phyloP scores from a whole-genome alignment of 2,329 filamentous ascomycete species.

The Daldinia sp. region DNA sequence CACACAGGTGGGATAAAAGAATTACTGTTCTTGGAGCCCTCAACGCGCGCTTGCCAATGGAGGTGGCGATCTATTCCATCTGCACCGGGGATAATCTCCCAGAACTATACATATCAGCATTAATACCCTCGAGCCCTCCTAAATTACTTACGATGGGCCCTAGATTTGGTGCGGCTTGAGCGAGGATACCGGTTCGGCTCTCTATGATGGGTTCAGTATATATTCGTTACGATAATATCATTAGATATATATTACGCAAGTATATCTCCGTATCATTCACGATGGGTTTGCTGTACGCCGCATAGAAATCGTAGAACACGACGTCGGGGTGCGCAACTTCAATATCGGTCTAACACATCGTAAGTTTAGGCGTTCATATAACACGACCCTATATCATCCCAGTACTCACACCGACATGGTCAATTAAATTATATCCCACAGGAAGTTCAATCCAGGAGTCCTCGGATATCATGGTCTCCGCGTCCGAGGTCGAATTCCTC shows the following conservation, averaged over 20 bases:
- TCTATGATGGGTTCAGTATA: conserved; percentile 40
- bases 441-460: conserved; percentile 64
- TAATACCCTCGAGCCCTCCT: no score
- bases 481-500: conserved; percentile 55
- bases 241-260: conserved; percentile 49
- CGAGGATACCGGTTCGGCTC: conserved; percentile 54
- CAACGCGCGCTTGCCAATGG: conserved; percentile 71
- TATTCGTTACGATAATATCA: background rate
- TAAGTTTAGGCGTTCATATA: background rate
- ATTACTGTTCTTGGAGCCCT: conserved; percentile 48
- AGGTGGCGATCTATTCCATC: conserved; percentile 69
- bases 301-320: conserved; percentile 70
- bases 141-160: conserved; percentile 58
- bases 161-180: conserved; percentile 70
- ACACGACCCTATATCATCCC: no score
- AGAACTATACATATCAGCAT: conserved; percentile 47
- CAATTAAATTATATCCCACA: conserved; percentile 65
- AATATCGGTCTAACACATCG: conserved; percentile 52
- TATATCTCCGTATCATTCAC: conserved; percentile 53
- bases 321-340: conserved; percentile 54
- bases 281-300: conserved; percentile 61
- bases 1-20: background rate
- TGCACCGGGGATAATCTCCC: conserved; percentile 61
- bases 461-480: conserved; percentile 57
- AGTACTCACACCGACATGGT: conserved; percentile 56